These are phyloP conservation scores for Furculomyces boomerangus DNA, from an alignment of 371 early-diverging fungal species.

Conservation along the genomic window DNA sequence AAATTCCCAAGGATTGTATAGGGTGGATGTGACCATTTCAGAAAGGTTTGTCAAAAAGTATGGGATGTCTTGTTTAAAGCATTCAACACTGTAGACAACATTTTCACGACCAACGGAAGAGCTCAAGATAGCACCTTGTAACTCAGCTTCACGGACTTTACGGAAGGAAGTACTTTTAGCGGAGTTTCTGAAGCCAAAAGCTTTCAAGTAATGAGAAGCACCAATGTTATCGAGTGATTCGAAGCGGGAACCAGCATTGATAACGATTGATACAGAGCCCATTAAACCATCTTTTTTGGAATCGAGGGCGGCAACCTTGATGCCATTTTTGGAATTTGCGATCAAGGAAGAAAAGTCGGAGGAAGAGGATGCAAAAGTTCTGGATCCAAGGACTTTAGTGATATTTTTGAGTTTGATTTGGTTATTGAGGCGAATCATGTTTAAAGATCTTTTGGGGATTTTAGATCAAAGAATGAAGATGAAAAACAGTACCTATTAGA, in stretches of 20 bases:
- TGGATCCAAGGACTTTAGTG: too few relatives aligned
- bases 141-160: constrained; percentile 78
- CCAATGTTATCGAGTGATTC: constrained; percentile 54
- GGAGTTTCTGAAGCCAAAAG: constrained; percentile 78
- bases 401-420: too few relatives aligned
- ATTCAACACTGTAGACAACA: constrained; percentile 68
- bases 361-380: too few relatives aligned
- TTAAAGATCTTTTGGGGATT: too few relatives aligned
- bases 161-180: constrained; percentile 71
- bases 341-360: too few relatives aligned
- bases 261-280: constrained; percentile 67
- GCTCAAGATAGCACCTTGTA: constrained; percentile 73
- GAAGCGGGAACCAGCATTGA: constrained; percentile 76
- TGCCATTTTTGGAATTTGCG: constrained; percentile 13
- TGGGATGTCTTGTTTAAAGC: constrained; percentile 75
- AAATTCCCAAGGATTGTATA: constrained; percentile 77
- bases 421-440: too few relatives aligned
- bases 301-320: constrained; percentile 14
- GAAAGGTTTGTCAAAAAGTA: constrained; percentile 73
- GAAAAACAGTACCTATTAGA: too few relatives aligned
- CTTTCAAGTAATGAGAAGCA: constrained; percentile 79
- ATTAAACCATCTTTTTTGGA: constrained; percentile 29
- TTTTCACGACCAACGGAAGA: constrained; percentile 67
- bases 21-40: constrained; percentile 54
- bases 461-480: too few relatives aligned